Percentiles rank a stretch among this genome's conserved stretches.
Evolutionary conservation across 371 early-diverging fungal species (phyloP).

Genomic region (Phascolomyces articulosus): DNA sequence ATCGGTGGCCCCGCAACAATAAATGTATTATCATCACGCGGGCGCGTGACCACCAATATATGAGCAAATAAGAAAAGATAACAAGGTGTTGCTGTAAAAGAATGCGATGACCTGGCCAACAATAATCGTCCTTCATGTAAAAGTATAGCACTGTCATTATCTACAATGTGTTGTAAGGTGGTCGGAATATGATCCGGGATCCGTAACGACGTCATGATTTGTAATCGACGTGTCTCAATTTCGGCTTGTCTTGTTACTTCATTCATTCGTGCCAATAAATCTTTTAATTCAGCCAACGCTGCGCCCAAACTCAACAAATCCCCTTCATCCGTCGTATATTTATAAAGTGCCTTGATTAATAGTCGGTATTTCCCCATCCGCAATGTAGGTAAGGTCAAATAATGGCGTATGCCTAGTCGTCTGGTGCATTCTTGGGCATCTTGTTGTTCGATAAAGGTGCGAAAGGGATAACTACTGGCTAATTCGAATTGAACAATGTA

Average conservation of each 20-base stretch:
- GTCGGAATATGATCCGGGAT: conserved; percentile 13
- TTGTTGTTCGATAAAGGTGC: conserved; percentile 23
- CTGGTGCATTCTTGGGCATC: conserved; percentile 24
- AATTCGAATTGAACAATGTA: conserved; percentile 20
- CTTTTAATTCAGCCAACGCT: conserved; percentile 26
- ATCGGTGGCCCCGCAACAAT: conserved; percentile 24
- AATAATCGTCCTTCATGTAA: conserved; percentile 29
- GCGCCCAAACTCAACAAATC: conserved; percentile 31
- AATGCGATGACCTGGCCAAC: conserved; percentile 29
- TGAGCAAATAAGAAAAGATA: conserved; percentile 44
- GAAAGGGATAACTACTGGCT: conserved; percentile 24
- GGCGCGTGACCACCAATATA: conserved; percentile 31
- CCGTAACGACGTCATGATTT: conserved; percentile 25
- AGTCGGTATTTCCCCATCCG: conserved; percentile 39
- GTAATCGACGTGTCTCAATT: conserved; percentile 29
- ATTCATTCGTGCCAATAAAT: conserved; percentile 35
- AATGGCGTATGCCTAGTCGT: conserved; percentile 36
- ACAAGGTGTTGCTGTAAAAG: conserved; percentile 23
- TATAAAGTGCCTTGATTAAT: conserved; percentile 31
- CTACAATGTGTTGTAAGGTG: conserved; percentile 10
- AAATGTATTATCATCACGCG: conserved; percentile 23
- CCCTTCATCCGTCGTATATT: conserved; percentile 31
- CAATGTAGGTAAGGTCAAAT: conserved; percentile 33
- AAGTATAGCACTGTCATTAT: conserved; percentile 21
- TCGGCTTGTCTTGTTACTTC: conserved; percentile 20